phyloP scores from a whole-genome alignment of 2,329 filamentous ascomycete genomes.

The Neonectria punicea region DNA sequence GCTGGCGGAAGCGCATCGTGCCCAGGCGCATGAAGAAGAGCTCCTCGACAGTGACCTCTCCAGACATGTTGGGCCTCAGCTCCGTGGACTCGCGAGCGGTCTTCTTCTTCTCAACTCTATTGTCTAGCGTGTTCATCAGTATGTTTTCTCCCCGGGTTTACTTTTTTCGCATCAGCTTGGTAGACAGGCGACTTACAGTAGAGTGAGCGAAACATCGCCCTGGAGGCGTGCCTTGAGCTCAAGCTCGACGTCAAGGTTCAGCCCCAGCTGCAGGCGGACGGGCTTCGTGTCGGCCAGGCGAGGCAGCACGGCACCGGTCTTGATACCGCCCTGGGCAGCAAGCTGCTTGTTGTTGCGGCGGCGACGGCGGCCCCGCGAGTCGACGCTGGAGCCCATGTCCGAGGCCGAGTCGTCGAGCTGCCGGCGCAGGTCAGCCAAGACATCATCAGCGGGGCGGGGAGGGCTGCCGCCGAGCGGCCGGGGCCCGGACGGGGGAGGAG shows the following conservation, averaged over 20 bases:
- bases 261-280: constrained; percentile 28
- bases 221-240: constrained; percentile 34
- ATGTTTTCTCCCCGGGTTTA: background rate
- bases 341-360: constrained; percentile 37
- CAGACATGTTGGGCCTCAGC: constrained; percentile 15
- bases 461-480: constrained; percentile 21
- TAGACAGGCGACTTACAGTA: constrained; percentile 27
- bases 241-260: constrained; percentile 35
- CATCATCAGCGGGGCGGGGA: constrained; percentile 26
- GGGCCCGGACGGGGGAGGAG: constrained; percentile 19
- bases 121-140: constrained; percentile 23
- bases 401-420: constrained; percentile 36
- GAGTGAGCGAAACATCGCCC: constrained; percentile 33
- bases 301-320: constrained; percentile 30
- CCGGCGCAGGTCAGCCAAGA: constrained; percentile 34
- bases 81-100: constrained; percentile 26
- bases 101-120: constrained; percentile 36
- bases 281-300: constrained; percentile 35
- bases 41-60: constrained; percentile 32
- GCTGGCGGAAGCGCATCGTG: constrained; percentile 23
- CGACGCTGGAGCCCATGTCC: constrained; percentile 31
- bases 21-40: constrained; percentile 35
- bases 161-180: background rate
- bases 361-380: constrained; percentile 34
- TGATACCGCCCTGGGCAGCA: constrained; percentile 30